These are phyloP conservation scores for Dichotomocladium elegans DNA, from an alignment of 371 early-diverging fungal species.

Conservation along the genomic window DNA sequence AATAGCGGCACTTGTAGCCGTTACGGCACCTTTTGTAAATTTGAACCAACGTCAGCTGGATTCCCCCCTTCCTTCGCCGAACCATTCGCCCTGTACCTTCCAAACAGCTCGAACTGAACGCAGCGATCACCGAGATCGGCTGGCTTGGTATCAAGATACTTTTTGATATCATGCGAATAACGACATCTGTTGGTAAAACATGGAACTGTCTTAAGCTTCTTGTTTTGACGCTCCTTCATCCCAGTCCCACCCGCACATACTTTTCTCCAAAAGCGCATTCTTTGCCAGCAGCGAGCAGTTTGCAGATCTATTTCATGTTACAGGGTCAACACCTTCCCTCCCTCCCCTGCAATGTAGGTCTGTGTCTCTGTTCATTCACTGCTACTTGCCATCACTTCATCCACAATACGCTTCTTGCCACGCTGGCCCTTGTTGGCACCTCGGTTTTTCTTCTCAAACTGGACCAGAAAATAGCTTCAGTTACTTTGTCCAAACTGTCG, in stretches of 20 bases:
- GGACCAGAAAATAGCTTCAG: background rate
- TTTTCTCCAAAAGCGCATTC: conserved; percentile 50
- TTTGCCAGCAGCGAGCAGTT: conserved; percentile 39
- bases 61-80: background rate
- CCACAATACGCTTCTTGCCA: conserved; percentile 37
- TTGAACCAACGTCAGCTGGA: background rate
- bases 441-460: conserved; percentile 10
- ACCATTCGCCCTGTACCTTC: conserved; percentile 51
- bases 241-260: conserved; percentile 21
- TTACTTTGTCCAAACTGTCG: too few relatives aligned
- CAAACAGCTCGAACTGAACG: conserved; percentile 65
- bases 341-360: background rate
- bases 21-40: conserved; percentile 42
- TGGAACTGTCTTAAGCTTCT: too few relatives aligned
- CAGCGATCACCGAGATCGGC: conserved; percentile 79
- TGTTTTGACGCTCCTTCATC: background rate
- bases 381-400: conserved; percentile 21
- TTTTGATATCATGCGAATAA: conserved; percentile 64
- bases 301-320: conserved; percentile 44
- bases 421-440: conserved; percentile 39
- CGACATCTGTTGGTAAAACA: conserved; percentile 60
- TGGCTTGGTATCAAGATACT: conserved; percentile 56
- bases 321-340: background rate
- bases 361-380: too few relatives aligned
- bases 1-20: conserved; percentile 80